Base-by-base conservation (phyloP, 2,329 filamentous ascomycete genomes). In the Plectosphaerella cucumerina region DNA sequence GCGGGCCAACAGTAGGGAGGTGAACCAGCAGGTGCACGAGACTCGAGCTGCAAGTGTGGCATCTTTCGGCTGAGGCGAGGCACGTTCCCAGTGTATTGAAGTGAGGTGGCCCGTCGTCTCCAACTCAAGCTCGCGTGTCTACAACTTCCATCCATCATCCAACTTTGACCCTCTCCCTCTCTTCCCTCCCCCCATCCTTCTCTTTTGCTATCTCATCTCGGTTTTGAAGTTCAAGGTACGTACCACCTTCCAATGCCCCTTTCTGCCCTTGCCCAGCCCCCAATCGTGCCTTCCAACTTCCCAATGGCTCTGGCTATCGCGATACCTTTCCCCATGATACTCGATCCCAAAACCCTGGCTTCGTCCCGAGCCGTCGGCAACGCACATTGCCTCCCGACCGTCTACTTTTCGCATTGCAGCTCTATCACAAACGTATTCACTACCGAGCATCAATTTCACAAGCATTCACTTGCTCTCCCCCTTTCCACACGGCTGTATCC, bases 81-180 rank as follows among this genome's bases (percentile, higher is more conserved):
- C 12, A 31, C 26, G 8, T 31, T 31, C 8, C 26, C 26, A n/a
- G n/a, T n/a, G n/a, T n/a, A 11, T 31, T 11, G 8, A 8, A 31
- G 26, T 31, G 26, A 31, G 12, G 26, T 31, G 26, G 26, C 26
- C 26, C 35, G 35, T n/a, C n/a, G n/a, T 37, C 35, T 42, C 43
- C 46, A 11, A 23, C 18, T 42, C 20, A 17, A 11, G n/a, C 5
- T 47, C 35, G 37, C 22, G 21, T 21, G 44, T 41, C 37, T 51
- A 44, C 49, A 12, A 23, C 42, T 43, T 48, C n/a, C 41, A 18
- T 46, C 35, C 20, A 42, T 47, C 44, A 42, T 39, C 42, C 26
- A n/a, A 17, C 21, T 63, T 34, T 31, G 8, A 4, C 26, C 10
- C 41, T 50, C 48, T 49, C 47, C 47, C 47, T 56, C 60, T 56